Base-by-base conservation (phyloP, 2,329 filamentous ascomycete genomes). In the Pyrenochaeta sp. region DNA sequence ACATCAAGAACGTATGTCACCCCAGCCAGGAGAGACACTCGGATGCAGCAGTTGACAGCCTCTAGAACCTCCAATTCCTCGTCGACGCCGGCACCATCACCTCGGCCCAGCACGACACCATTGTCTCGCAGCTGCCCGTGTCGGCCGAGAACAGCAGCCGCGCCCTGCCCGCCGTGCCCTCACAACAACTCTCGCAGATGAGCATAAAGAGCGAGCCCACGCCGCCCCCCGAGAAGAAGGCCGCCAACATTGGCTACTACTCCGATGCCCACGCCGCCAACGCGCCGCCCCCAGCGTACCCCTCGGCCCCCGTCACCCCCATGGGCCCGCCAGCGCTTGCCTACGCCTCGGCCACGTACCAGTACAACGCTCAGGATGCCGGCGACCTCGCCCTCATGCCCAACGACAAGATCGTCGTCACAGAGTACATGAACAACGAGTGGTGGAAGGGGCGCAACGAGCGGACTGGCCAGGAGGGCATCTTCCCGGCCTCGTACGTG, bases 361-460 rank as follows among this genome's bases (percentile, higher is more conserved):
- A 82, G 51, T 97, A 96, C 77, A 81, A 80, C 22, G 89, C 87
- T 7, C 80, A 87, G 27, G 92, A 96, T 68, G 81, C 85, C 3
- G 90, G 90, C 47, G 93, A 97, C 69, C 79, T 96, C 52, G 84
- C 83, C 2, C 84, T 97, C 47, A 84, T 90, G 66, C 85, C 87
- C 50, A 87, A 92, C 66, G 93, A 97, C 74, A 79, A 81, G 53
- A 80, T 97, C 58, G 81, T 84, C 46, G 88, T 97, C 15, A 83
- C 85, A 55, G 90, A 96, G 74, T 92, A 96, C 77, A 94, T 96
- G 87, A 97, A 97, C 74, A 84, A 86, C 51, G 92, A 97, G 73
- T 97, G 93, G 93, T 96, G 91, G 90, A 87, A 90, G 79, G 93
- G 93, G 58, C 84, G 83, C 60, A 96, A 96, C 73, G 78, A 87